These are phyloP conservation scores for Carex littledalei DNA, from an alignment of 176 grass and related monocot genomes.

Conservation along the genomic window DNA sequence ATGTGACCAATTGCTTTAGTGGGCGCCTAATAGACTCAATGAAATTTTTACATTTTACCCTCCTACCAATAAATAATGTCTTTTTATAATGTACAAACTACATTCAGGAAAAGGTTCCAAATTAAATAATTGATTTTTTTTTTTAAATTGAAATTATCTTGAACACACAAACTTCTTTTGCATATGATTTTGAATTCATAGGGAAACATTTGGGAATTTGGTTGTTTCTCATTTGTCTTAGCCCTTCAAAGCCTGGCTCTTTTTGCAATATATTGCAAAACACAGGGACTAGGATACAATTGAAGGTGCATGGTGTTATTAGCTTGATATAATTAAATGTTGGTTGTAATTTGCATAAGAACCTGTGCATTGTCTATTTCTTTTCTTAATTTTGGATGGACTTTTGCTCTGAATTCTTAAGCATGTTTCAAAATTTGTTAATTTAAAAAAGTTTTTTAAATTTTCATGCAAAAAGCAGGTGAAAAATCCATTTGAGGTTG, in stretches of 20 bases:
- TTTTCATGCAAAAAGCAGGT: conserved; percentile 37
- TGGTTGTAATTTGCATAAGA: neutral
- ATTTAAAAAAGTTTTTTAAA: neutral
- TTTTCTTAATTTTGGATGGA: neutral
- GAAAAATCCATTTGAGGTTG: conserved; percentile 87
- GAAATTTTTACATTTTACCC: neutral
- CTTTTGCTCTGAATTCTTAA: neutral
- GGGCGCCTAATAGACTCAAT: neutral
- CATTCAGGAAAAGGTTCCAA: neutral
- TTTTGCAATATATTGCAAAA: neutral
- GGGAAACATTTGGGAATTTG: neutral
- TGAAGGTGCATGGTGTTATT: conserved; percentile 11
- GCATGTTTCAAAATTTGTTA: neutral
- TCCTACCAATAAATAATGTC: neutral
- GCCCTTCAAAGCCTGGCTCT: neutral
- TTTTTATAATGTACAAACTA: neutral
- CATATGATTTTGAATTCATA: neutral
- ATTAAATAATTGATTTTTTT: neutral
- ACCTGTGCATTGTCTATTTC: neutral
- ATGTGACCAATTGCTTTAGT: neutral
- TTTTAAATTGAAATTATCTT: conserved; percentile 4
- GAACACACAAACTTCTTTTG: neutral
- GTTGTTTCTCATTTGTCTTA: neutral
- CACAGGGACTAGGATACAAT: neutral
- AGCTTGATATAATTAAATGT: neutral